Evolutionary conservation across 306 rosid species (phyloP), one percentile per base, ranked within the genome.

Genomic region (Dalbergia cochinchinensis): DNA sequence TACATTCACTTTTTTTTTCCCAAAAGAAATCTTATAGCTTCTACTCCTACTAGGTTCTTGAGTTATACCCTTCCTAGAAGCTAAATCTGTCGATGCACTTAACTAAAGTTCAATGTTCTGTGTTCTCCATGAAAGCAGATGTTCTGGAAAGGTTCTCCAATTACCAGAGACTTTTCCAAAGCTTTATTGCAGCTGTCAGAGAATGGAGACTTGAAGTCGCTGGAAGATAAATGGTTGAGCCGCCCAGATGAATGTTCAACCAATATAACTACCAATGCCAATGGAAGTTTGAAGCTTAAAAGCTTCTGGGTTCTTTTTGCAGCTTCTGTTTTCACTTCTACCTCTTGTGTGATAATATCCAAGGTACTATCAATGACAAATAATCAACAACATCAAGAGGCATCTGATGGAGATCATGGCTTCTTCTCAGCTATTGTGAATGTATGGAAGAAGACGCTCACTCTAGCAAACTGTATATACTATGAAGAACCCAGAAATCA

Each of bases 261-360:
- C 37, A 59, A 59, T 59, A 59, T 59, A 59, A 59, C 64, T 59
- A 20, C 64, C 64, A 59, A 59, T 59, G 64, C 64, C 35, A 59
- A 59, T 26, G 64, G 64, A 59, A 59, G 64, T 22, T 22, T 59
- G 37, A 59, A 59, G 64, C 33, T 57, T 57, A 33, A 57, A 57
- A 57, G 63, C 63, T 57, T 57, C 11, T 57, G 63, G 63, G 63
- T 57, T 57, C 34, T 57, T 4, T 60, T 59, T 59, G 65, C 37
- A 59, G 65, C 26, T 59, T 22, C 65, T 59, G 41, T 61, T 11
- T 12, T 61, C 66, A 61, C 66, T 61, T 61, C 66, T 11, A 26
- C 66, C 39, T 61, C 12, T 12, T 61, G 41, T 31, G 41, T 61
- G 18, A 61, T 31, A 11, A 61, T 31, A 11, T 61, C 66, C 41